Evolutionary conservation across 2,329 filamentous ascomycete species (phyloP), one percentile per base, ranked within the genome.

Genomic region (Stachybotrys chlorohalonatus): DNA sequence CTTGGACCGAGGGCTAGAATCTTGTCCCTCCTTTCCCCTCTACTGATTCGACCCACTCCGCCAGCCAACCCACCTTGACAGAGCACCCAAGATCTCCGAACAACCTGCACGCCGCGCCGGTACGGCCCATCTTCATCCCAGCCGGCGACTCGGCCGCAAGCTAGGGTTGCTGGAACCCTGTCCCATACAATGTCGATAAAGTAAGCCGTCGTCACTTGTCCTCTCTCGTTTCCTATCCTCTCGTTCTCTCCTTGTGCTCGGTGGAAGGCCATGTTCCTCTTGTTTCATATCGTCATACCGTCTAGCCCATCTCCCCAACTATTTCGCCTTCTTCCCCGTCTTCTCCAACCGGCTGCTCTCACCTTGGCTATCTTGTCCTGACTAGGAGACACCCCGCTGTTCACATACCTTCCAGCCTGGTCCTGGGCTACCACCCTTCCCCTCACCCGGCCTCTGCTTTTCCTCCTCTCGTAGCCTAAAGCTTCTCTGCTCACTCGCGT

Each of bases 101-200:
- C 63, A 62, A 63, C 58, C 62, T 65, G 62, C 63, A 65, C 62
- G 59, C 63, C 62, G 60, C 63, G 62, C 62, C 62, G 63, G 61
- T 62, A 64, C 63, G 62, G 62, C 46, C 46, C 46, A 47, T 47
- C 46, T 8, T 52, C 8, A 31, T 32, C 50, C 56, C 54, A 53
- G 53, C 55, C 55, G 54, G 52, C 56, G 53, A 62, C 58, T 57
- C 57, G 57, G 55, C 56, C 54, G 58, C 58, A 60, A 66, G 62
- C 66, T 65, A 64, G 66, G 67, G 66, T 67, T 66, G 60, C 59
- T 62, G 61, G 61, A 66, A 67, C 68, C 66, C 63, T 68, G 63
- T 66, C 65, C 15, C 57, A 65, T 64, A 74, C 66, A 67, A 79
- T 79, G 76, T 79, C 76, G 67, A 78, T 79, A 76, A 79, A 79